Evolutionary conservation across 2,329 filamentous ascomycete species (phyloP), one percentile per base, ranked within the genome.

Genomic region (Pseudocercospora macadamiae): DNA sequence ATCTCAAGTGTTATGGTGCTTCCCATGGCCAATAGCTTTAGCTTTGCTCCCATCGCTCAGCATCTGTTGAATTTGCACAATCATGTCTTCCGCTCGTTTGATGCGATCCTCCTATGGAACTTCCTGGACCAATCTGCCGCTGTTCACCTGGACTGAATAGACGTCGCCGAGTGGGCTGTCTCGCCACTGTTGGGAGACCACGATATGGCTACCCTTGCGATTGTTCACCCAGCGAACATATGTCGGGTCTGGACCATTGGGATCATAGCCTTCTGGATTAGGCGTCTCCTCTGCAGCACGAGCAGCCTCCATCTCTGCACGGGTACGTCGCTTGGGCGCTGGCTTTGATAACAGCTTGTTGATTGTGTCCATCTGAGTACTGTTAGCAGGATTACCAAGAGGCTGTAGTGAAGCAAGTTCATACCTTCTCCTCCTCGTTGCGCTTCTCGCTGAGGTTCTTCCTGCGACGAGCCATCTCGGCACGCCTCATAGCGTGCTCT

Each of bases 301-400:
- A 42, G 73, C 73, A 67, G 78, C 68, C 75, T 72, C 74, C 66
- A 75, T 76, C 53, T 75, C 72, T 57, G 85, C 85, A n/a, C 75
- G 70, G 3, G 77, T 77, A 19, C 77, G 76, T 36, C 79, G 77
- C 74, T 93, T 93, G 21, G 90, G 88, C 1, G 90, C 89, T 73
- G 93, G 90, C 72, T 93, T 92, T 75, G 92, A 92, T 53, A 95
- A 85, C 1, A 95, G 85, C 69, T 93, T 92, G 79, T 95, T 93
- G 82, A 95, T 93, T 0, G 90, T 95, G 79, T 93, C 90, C 84
- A 91, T 90, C 89, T 93, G 57, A 14, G n/a, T 12, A 10, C 4
- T 5, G 14, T 34, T 16, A 45, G 57, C 62, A 32, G 44, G 21
- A 16, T 39, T 5, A 9, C n/a, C 34, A 51, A 21, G 32, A 18